Conservation (phyloP, 768 basidiomycete species). For the Podaxis mareebaensis region DNA sequence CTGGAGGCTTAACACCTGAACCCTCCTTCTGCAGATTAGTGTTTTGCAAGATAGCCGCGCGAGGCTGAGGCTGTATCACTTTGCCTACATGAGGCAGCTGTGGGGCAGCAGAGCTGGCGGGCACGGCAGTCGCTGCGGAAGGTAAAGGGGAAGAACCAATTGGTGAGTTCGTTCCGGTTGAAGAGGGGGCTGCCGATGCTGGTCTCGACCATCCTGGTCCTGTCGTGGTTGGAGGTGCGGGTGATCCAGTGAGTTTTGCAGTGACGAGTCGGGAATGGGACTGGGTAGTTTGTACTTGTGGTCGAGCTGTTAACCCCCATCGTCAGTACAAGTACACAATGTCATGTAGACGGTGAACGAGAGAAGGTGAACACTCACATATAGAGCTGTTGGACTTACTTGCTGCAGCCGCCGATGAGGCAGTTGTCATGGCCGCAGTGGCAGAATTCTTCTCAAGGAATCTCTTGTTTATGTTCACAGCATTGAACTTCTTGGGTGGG, state of each 20-base stretch:
- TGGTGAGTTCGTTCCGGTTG: constrained; percentile 44
- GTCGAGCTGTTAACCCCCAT: constrained; percentile 48
- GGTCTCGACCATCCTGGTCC: constrained; percentile 73
- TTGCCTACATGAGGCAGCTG: constrained; percentile 61
- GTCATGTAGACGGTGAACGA: not conserved
- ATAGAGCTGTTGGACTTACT: constrained; percentile 52
- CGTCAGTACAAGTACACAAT: constrained; percentile 14
- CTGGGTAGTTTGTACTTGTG: constrained; percentile 49
- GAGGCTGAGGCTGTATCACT: constrained; percentile 69
- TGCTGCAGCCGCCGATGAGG: constrained; percentile 41
- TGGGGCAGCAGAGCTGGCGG: constrained; percentile 38
- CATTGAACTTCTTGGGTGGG: constrained; percentile 83
- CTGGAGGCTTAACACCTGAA: constrained; percentile 31
- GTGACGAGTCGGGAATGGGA: constrained; percentile 84
- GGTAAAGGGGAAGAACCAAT: constrained; percentile 43
- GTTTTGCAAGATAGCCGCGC: constrained; percentile 35
- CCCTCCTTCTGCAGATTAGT: constrained; percentile 33
- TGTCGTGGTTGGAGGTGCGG: constrained; percentile 51
- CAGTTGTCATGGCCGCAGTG: constrained; percentile 49
- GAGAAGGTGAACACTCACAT: constrained; percentile 41
- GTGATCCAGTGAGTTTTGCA: constrained; percentile 76
- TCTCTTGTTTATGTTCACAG: constrained; percentile 94
- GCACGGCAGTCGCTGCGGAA: constrained; percentile 32
- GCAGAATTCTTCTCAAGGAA: constrained; percentile 89
- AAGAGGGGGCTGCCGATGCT: constrained; percentile 68